Evolutionary conservation across 495 filamentous ascomycete genomes (phyloP).

Genomic region (Penicillium crystallinum): DNA sequence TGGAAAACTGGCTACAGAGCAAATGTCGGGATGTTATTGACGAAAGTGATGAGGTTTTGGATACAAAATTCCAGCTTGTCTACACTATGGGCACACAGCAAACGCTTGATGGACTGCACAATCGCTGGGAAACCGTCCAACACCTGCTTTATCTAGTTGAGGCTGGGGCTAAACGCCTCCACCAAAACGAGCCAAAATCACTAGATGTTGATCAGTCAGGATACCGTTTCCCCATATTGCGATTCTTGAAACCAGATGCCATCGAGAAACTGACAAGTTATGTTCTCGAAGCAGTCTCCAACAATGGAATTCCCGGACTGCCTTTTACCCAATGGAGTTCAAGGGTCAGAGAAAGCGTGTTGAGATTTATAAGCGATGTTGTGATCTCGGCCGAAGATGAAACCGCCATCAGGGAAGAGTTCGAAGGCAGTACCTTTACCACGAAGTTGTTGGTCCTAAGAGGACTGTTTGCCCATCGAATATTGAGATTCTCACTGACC

Average conservation of each 20-base stretch:
- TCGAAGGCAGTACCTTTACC: too few relatives aligned
- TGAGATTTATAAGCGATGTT: background rate
- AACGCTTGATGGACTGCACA: conserved; percentile 51
- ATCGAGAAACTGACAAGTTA: too few relatives aligned
- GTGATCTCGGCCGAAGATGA: too few relatives aligned
- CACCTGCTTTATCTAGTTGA: conserved; percentile 47
- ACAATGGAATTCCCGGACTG: background rate
- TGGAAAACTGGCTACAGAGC: too few relatives aligned
- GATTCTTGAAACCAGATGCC: too few relatives aligned
- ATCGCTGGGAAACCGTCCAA: conserved; percentile 58
- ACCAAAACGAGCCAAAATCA: too few relatives aligned
- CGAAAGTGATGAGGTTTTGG: conserved; percentile 63
- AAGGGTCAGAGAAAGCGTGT: background rate
- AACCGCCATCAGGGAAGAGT: too few relatives aligned
- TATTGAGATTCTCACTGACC: conserved; percentile 50
- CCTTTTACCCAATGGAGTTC: background rate
- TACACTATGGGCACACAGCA: conserved; percentile 61
- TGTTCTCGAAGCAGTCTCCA: background rate
- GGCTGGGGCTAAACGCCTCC: too few relatives aligned
- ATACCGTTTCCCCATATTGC: too few relatives aligned
- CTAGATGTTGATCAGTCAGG: too few relatives aligned
- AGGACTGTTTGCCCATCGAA: conserved; percentile 52
- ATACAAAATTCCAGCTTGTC: conserved; percentile 55
- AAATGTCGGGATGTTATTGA: conserved; percentile 61
- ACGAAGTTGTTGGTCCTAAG: too few relatives aligned